Conservation (phyloP, 2,329 filamentous ascomycete genomes). For the Pezizomycotina sp. region DNA sequence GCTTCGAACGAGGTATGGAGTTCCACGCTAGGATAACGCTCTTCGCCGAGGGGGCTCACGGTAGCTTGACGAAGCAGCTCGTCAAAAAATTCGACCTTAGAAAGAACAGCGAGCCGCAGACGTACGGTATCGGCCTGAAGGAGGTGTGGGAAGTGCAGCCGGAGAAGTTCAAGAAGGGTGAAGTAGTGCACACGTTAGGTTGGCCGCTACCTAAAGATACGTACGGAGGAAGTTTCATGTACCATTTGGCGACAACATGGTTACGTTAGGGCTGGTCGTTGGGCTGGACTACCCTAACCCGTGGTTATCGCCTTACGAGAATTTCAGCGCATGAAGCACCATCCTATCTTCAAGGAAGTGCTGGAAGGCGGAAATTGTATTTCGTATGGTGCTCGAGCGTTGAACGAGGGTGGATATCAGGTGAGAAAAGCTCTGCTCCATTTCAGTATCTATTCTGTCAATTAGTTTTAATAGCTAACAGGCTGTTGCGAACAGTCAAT, state of each 20-base stretch:
- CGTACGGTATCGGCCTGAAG: constrained; percentile 85
- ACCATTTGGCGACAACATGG: constrained; percentile 97
- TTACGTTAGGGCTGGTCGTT: constrained; percentile 78
- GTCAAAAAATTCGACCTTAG: constrained; percentile 86
- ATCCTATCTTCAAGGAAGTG: constrained; percentile 71
- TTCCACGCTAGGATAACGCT: constrained; percentile 86
- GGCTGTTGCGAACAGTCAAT: constrained; percentile 42
- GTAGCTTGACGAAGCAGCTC: constrained; percentile 85
- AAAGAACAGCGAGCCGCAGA: constrained; percentile 79
- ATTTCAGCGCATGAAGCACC: constrained; percentile 97
- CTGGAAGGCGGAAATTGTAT: constrained; percentile 97
- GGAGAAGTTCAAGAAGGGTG: constrained; percentile 74
- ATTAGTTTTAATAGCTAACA: not conserved
- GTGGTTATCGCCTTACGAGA: constrained; percentile 89
- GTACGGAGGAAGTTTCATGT: constrained; percentile 98
- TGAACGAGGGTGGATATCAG: constrained; percentile 92
- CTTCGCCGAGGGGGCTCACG: constrained; percentile 89
- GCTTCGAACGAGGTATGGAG: constrained; percentile 93
- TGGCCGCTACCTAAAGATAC: constrained; percentile 78
- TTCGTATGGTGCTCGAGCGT: constrained; percentile 79
- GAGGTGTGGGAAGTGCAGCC: constrained; percentile 95
- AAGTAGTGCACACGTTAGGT: constrained; percentile 78
- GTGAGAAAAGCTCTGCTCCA: constrained; percentile 3
- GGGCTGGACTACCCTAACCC: constrained; percentile 93
- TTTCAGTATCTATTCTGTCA: too few relatives aligned